Conservation (phyloP, 768 basidiomycete species). For the Kwoniella heveanensis region DNA sequence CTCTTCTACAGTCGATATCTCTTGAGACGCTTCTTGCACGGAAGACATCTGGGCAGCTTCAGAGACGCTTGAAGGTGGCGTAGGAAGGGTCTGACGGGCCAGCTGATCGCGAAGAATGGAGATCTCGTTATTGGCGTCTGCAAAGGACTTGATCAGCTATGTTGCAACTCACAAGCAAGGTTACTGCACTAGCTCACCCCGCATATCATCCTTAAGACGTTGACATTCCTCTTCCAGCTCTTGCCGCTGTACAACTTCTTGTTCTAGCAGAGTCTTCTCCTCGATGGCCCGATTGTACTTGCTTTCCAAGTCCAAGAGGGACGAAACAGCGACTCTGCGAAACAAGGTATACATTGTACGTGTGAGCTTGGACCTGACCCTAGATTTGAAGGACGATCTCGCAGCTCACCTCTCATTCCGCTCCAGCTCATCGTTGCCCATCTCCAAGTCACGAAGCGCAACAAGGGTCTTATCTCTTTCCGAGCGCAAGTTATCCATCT, state of each 20-base stretch:
- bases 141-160: conserved; percentile 2
- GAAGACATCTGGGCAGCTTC: conserved; percentile 34
- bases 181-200: conserved; percentile 64
- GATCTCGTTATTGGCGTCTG: conserved; percentile 84
- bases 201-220: conserved; percentile 84
- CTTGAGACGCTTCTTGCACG: conserved; percentile 22
- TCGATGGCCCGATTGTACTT: conserved; percentile 89
- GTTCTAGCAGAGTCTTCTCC: conserved; percentile 95
- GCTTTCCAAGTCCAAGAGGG: conserved; percentile 65
- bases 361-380: background rate
- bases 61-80: conserved; percentile 41
- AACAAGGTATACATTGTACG: background rate
- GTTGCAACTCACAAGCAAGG: background rate
- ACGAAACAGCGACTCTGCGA: conserved; percentile 55
- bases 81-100: conserved; percentile 32
- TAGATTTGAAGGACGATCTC: background rate
- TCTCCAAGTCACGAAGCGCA: conserved; percentile 53
- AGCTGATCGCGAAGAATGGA: conserved; percentile 79
- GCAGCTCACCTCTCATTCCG: conserved; percentile 73
- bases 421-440: conserved; percentile 79
- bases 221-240: conserved; percentile 87
- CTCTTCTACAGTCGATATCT: conserved; percentile 29
- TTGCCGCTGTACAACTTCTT: conserved; percentile 89
- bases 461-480: conserved; percentile 54
- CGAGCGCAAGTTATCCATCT: conserved; percentile 76